A percentile compares a stretch with the other conserved stretches of the same genome.
These are phyloP conservation scores for Plectosphaerella cucumerina DNA, from an alignment of 2,329 filamentous ascomycete genomes.

Conservation along the genomic window DNA sequence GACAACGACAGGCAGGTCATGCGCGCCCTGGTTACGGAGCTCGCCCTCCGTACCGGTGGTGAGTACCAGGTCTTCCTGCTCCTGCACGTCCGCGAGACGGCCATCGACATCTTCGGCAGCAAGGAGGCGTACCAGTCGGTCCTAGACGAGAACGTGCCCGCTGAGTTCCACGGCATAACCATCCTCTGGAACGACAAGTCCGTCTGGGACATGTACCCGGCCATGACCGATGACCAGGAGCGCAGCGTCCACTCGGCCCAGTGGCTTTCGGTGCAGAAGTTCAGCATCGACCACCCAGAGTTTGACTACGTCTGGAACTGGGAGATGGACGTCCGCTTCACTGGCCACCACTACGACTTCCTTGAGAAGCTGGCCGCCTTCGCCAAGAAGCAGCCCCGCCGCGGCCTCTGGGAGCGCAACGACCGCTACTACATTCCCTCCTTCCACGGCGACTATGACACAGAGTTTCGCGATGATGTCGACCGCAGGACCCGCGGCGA, in stretches of 20 bases:
- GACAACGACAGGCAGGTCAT: constrained; percentile 76
- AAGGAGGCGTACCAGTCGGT: constrained; percentile 54
- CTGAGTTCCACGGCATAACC: constrained; percentile 66
- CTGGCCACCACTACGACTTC: constrained; percentile 78
- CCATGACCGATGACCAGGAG: constrained; percentile 58
- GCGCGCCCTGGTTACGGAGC: constrained; percentile 73
- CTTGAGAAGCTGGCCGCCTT: constrained; percentile 62
- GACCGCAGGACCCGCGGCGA: constrained; percentile 46
- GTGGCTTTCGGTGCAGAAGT: constrained; percentile 72
- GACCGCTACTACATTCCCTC: constrained; percentile 70
- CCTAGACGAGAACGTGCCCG: constrained; percentile 59
- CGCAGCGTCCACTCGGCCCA: constrained; percentile 56
- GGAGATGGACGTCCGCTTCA: constrained; percentile 79
- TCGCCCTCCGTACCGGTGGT: constrained; percentile 70
- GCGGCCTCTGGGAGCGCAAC: constrained; percentile 69
- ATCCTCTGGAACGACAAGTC: constrained; percentile 71
- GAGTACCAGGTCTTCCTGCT: constrained; percentile 79
- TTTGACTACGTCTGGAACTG: constrained; percentile 85
- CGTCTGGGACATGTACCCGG: constrained; percentile 73
- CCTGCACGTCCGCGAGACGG: constrained; percentile 68
- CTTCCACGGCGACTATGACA: constrained; percentile 61
- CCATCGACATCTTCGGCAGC: constrained; percentile 55
- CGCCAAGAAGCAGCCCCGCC: constrained; percentile 63
- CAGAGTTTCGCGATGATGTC: constrained; percentile 62
- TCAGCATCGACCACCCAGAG: constrained; percentile 70